A percentile compares a stretch with the other conserved stretches of the same genome.
phyloP scores from a whole-genome alignment of 2,329 filamentous ascomycete genomes.

The Mycosphaerella sp. region DNA sequence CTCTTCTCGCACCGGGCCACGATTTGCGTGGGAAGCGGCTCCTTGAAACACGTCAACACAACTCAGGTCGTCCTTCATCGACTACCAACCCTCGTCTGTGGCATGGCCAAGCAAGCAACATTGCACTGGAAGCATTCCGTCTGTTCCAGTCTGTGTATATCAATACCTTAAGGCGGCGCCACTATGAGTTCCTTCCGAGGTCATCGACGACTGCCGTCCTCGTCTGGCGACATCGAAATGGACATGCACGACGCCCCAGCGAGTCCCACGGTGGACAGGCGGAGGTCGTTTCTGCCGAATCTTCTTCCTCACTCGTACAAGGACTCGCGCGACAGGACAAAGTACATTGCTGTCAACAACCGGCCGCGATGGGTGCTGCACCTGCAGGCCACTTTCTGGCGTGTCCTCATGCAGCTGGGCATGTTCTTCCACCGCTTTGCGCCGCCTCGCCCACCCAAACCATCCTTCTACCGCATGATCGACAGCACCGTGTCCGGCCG shows the following conservation, averaged over 20 bases:
- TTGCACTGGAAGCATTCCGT: too few species aligned
- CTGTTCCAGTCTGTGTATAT: too few species aligned
- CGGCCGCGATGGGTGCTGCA: conserved; percentile 55
- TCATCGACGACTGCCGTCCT: background rate
- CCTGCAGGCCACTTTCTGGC: conserved; percentile 59
- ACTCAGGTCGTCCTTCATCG: too few species aligned
- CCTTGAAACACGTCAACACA: background rate
- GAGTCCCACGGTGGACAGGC: conserved; percentile 1
- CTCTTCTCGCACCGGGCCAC: background rate
- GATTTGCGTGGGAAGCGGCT: background rate
- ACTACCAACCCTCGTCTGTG: too few species aligned
- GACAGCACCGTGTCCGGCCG: conserved; percentile 43
- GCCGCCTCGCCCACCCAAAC: conserved; percentile 53
- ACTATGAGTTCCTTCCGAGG: background rate
- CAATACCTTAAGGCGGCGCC: background rate
- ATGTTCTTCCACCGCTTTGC: conserved; percentile 62
- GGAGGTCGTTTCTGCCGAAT: conserved; percentile 11
- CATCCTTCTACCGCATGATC: conserved; percentile 54
- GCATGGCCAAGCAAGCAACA: too few species aligned
- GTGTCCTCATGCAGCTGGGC: conserved; percentile 60
- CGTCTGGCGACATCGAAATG: background rate
- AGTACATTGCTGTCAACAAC: conserved; percentile 20
- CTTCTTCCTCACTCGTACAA: conserved; percentile 11
- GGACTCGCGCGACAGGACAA: conserved; percentile 8
- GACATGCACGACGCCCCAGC: background rate